Conservation (phyloP, 768 basidiomycete species). For the Phanerochaete sordida region DNA sequence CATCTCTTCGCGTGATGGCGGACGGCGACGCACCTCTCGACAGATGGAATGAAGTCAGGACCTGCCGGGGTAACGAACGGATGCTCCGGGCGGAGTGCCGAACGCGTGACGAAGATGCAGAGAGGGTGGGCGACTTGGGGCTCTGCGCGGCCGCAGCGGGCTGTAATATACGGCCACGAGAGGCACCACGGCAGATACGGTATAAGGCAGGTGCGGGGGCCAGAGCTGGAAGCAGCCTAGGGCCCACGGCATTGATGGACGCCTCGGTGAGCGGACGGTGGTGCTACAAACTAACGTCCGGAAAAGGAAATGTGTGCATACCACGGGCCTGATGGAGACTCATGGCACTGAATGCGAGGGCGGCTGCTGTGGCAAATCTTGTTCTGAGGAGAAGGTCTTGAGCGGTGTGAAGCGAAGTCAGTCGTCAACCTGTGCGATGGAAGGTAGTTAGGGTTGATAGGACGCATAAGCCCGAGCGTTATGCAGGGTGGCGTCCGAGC, state of each 20-base stretch:
- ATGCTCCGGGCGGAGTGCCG: background rate
- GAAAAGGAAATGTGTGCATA: background rate
- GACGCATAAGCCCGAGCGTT: background rate
- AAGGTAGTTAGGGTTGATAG: background rate
- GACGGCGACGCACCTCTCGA: background rate
- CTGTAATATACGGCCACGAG: background rate
- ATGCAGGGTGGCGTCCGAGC: background rate
- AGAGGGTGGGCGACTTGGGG: background rate
- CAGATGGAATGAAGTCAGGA: background rate
- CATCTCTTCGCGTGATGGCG: background rate
- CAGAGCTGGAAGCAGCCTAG: background rate
- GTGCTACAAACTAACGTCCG: background rate
- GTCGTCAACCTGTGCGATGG: slow-evolving; percentile 6
- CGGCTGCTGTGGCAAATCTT: background rate
- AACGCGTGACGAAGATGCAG: background rate
- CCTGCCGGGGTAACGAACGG: background rate
- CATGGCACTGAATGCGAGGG: background rate
- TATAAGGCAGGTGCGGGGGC: background rate
- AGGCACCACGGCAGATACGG: background rate
- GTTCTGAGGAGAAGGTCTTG: slow-evolving; percentile 2
- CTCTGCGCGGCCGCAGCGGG: background rate
- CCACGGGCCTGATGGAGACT: background rate
- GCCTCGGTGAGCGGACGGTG: background rate
- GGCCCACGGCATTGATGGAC: background rate
- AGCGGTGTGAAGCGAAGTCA: background rate